Base-by-base conservation (phyloP, 1,284 basidiomycete species). In the Sparassis latifolia region DNA sequence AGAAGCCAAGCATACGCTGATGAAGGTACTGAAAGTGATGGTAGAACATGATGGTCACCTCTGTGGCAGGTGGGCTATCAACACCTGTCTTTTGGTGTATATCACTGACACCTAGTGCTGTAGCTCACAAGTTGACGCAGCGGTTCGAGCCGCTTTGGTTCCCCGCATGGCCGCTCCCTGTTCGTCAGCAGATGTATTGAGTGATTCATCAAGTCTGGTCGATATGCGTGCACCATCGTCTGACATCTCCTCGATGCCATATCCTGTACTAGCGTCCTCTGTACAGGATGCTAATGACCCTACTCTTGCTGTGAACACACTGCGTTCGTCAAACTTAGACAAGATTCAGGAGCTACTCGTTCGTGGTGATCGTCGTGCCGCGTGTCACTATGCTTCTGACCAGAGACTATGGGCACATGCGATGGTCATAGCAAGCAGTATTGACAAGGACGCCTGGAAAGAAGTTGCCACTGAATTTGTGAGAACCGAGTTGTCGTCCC, bases 331-430 rank as follows among this genome's bases (percentile, higher is more conserved):
- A 0, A 67, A 83, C 10, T 71, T 97, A n/a, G 80, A 86, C 59
- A 84, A 84, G 61, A 86, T 97, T 50, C 85, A 92, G 55, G 77
- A 79, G 32, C 79, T 91, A 50, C 75, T 97, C 9, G 69, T 93
- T 5, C 78, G 82, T 43, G 97, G 97, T 10, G 85, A 97, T 58
- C 86, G 91, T 51, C 80, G 82, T 30, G 82, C 88, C 55, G 97
- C 97, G 0, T 93, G 92, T 60, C 84, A 86, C 52, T 93, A 86
- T 63, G 96, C 97, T 3, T 75, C 93, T 31, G 85, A 93, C 53
- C 81, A 94, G 64, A 86, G 82, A 59, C 71, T 99, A 32, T 99
- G 95, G 94, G 85, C 92, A 1, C 97, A 99, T 67, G 97, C 97
- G 1, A 84, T 99, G 79, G 73, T 98, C 44, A 95, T 99, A 54